Evolutionary conservation across 2,329 filamentous ascomycete genomes (phyloP).

Genomic region (Helminthosporium solani): DNA sequence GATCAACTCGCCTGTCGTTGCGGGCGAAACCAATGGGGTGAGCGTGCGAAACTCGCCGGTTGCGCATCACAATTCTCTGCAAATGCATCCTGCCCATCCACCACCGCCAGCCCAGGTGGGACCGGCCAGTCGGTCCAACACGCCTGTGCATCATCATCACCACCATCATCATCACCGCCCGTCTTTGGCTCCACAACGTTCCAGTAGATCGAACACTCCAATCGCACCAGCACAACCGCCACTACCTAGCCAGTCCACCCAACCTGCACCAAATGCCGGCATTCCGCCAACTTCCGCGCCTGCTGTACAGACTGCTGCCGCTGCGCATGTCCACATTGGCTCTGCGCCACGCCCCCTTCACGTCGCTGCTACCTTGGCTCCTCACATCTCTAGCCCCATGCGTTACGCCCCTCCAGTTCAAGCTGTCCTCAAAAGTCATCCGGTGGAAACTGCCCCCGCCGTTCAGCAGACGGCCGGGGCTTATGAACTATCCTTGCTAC

Average conservation of each 20-base stretch:
- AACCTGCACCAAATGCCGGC: background rate
- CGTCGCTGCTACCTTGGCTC: background rate
- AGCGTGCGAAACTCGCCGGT: conserved; percentile 24
- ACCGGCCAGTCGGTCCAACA: conserved; percentile 25
- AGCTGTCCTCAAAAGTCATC: conserved; percentile 29
- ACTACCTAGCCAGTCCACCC: no score
- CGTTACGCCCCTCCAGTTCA: conserved; percentile 11
- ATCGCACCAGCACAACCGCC: conserved; percentile 20
- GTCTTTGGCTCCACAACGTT: conserved; percentile 26
- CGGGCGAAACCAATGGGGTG: conserved; percentile 17
- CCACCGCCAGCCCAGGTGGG: conserved; percentile 20
- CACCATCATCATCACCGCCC: conserved; percentile 12
- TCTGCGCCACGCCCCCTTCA: conserved; percentile 4
- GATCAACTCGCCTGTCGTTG: conserved; percentile 12
- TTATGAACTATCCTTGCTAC: conserved; percentile 26
- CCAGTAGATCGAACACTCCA: conserved; percentile 33
- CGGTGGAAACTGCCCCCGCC: conserved; percentile 13
- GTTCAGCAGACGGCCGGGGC: conserved; percentile 9
- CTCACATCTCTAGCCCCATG: background rate
- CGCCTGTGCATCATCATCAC: conserved; percentile 16
- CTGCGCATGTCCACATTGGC: conserved; percentile 11
- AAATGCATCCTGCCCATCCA: conserved; percentile 20
- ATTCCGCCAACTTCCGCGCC: conserved; percentile 8
- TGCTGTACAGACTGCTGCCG: conserved; percentile 7
- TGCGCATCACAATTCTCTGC: conserved; percentile 18